These are phyloP conservation scores for Antrodiella citrinella DNA, from an alignment of 768 basidiomycete species.

Conservation along the genomic window DNA sequence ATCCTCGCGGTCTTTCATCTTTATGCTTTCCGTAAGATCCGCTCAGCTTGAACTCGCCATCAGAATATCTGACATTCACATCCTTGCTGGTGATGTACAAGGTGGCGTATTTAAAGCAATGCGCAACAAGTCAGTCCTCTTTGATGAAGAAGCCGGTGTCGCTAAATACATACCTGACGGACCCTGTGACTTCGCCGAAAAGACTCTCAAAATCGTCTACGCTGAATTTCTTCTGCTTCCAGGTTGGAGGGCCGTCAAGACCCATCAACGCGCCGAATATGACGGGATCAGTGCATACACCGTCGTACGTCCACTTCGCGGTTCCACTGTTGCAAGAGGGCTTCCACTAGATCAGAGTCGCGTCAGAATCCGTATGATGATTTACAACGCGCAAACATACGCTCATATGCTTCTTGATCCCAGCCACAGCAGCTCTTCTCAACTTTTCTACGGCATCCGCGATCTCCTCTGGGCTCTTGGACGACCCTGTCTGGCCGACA, in stretches of 20 bases:
- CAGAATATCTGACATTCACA: slow-evolving; percentile 38
- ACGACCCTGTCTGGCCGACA: slow-evolving; percentile 14
- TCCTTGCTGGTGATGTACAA: slow-evolving; percentile 33
- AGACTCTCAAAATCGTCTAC: slow-evolving; percentile 15
- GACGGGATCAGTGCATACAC: slow-evolving; percentile 37
- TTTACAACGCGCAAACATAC: too few species aligned
- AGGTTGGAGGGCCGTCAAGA: slow-evolving; percentile 36
- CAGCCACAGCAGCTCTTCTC: slow-evolving; percentile 34
- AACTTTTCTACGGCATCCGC: slow-evolving; percentile 37
- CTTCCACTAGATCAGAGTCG: slow-evolving; percentile 39
- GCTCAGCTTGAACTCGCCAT: slow-evolving; percentile 52
- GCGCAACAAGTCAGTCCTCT: not conserved
- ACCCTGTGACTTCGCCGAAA: slow-evolving; percentile 21
- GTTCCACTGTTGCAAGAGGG: slow-evolving; percentile 37
- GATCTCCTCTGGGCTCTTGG: slow-evolving; percentile 31
- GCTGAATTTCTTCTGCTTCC: slow-evolving; percentile 38
- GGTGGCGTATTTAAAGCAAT: slow-evolving; percentile 27
- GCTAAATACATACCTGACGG: slow-evolving; percentile 29
- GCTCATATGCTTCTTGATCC: slow-evolving; percentile 45
- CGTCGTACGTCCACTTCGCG: slow-evolving; percentile 45
- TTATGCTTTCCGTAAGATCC: slow-evolving; percentile 34
- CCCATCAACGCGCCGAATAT: slow-evolving; percentile 40
- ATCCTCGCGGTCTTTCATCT: too few species aligned
- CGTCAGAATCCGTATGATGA: slow-evolving; percentile 1
- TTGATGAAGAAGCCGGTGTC: not conserved